phyloP scores from a whole-genome alignment of 352 stramenopile genomes.

The Thalassiosira sp. region DNA sequence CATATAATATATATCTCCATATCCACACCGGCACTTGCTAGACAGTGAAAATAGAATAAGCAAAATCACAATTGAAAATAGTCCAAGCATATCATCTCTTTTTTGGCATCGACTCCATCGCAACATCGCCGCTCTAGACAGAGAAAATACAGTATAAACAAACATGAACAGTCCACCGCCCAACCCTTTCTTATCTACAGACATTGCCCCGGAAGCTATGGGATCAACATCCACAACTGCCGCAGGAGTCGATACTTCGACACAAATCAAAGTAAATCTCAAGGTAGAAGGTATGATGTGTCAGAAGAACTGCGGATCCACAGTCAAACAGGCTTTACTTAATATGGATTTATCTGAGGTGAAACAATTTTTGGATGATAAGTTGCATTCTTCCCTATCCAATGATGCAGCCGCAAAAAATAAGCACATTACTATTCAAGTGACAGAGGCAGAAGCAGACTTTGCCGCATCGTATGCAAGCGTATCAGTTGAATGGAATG shows the following conservation, averaged over 20 bases:
- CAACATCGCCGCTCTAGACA: too few species aligned
- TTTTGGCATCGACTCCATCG: too few species aligned
- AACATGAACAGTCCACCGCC: conserved; percentile 8
- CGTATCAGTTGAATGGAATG: neutral
- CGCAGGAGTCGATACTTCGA: too few species aligned
- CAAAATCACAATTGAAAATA: too few species aligned
- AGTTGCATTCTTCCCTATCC: neutral
- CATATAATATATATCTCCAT: too few species aligned
- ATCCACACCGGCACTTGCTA: too few species aligned
- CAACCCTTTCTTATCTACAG: conserved; percentile 1
- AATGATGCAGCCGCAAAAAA: too few species aligned
- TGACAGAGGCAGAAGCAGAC: conserved; percentile 8
- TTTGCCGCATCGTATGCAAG: conserved; percentile 16
- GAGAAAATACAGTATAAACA: too few species aligned
- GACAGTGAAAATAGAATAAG: too few species aligned
- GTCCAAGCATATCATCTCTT: too few species aligned
- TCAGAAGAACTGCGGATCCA: conserved; percentile 79
- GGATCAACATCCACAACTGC: neutral
- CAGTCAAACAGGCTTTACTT: conserved; percentile 44
- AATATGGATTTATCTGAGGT: conserved; percentile 21
- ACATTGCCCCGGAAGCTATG: too few species aligned
- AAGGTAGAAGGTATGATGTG: conserved; percentile 83
- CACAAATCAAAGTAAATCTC: conserved; percentile 47
- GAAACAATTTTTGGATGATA: conserved; percentile 1
- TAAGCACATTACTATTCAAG: neutral